Percentiles rank a stretch among this genome's conserved stretches.
These are phyloP conservation scores for Closterium sp. DNA, from an alignment of 139 green algal species.

Conservation along the genomic window DNA sequence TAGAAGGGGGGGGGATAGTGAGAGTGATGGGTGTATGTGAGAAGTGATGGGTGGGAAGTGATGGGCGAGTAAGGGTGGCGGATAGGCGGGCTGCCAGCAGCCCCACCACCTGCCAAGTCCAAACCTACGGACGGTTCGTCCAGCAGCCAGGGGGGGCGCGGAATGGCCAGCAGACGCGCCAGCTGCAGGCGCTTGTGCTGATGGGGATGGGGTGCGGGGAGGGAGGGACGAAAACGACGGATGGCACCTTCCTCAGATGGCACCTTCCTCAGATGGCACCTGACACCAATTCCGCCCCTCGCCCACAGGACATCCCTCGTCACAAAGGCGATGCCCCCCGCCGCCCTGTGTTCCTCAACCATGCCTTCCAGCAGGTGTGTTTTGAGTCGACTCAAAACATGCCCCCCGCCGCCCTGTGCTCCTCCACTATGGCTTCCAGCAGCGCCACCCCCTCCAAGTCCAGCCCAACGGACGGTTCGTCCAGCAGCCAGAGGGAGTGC, in stretches of 20 bases:
- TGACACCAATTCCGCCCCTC: no score
- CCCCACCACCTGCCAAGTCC: neutral
- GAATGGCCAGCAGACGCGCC: neutral
- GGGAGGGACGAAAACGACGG: neutral
- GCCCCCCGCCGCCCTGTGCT: no score
- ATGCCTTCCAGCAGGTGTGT: neutral
- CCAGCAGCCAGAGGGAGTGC: neutral
- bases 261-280: neutral
- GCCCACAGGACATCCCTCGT: no score
- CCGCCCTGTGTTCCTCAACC: neutral
- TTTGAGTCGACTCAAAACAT: no score
- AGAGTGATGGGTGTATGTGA: no score
- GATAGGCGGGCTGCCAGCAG: neutral
- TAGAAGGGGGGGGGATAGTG: neutral
- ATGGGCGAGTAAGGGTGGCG: neutral
- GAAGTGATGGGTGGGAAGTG: neutral
- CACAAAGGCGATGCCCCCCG: no score
- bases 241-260: neutral
- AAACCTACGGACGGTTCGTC: slow-evolving; percentile 15
- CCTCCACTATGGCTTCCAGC: no score
- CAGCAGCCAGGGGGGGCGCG: neutral
- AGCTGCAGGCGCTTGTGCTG: neutral
- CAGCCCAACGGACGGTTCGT: slow-evolving; percentile 25
- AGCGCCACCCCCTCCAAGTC: neutral
- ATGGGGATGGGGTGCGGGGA: neutral